Base-by-base conservation (phyloP, 2,329 filamentous ascomycete species). In the Dryadomyces sulphureus region DNA sequence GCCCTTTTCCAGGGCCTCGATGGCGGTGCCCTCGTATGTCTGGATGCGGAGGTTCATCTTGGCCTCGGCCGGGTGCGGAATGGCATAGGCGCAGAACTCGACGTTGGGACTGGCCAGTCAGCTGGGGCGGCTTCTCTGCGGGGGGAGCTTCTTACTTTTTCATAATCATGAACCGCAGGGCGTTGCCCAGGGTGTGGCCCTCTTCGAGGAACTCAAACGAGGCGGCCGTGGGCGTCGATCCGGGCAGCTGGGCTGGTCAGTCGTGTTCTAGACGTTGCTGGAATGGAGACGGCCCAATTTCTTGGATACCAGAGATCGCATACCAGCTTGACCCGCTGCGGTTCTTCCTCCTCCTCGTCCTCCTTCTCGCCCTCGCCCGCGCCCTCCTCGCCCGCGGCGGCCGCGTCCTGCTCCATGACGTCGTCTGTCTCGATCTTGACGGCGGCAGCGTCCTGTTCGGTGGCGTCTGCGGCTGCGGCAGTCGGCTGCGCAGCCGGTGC, bases 1-100 rank as follows among this genome's bases (percentile, higher is more conserved):
- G 0, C 90, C 92, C 65, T 96, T 96, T 56, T 92, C 81, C 32
- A 98, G 68, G 2, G 89, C 92, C 54, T 90, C 81, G 32, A 86
- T 79, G 2, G 89, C 90, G 6, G 80, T 86, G 38, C 78, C 79
- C 55, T 87, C 85, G 58, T 92, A 96, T 54, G 90, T 98, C 65
- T 98, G 92, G 52, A 98, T 96, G 57, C 92, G 79, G 51, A 98
- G 70, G 59, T 96, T 94, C 90, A 98, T 94, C 66, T 94, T 92
- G 36, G 81, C 70, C 65, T 98, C 92, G 35, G 89, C 94, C 43
- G 92, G 92, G 65, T 98, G 92, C 25, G 92, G 92, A 50, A 98
- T 96, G 7, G 90, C 86, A 64, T 98, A 98, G 50, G 90, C 92
- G 65, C 92, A 96, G 66, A 98, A 95, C 62, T 98, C 92, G 49